Conservation (phyloP, 495 filamentous ascomycete species). For the Cercophora samala region DNA sequence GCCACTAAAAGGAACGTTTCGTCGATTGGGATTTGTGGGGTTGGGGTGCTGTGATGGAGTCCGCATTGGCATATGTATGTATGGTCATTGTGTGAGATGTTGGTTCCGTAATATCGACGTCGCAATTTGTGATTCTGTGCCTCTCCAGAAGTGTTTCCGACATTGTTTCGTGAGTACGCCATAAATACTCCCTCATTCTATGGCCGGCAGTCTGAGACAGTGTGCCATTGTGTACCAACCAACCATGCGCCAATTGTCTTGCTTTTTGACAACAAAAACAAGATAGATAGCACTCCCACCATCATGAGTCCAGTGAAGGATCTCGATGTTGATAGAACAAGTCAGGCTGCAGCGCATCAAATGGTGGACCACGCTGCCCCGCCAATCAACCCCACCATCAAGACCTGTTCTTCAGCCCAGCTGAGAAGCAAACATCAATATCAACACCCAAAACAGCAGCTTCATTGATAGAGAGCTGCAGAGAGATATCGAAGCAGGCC, state of each 20-base stretch:
- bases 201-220: background rate
- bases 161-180: background rate
- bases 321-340: background rate
- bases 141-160: slow-evolving; percentile 1
- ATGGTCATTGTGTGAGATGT: background rate
- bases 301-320: background rate
- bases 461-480: background rate
- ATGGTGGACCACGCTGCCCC: background rate
- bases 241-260: background rate
- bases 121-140: background rate
- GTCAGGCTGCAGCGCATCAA: background rate
- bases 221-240: background rate
- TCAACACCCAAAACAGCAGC: background rate
- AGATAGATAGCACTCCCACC: background rate
- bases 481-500: background rate
- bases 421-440: background rate
- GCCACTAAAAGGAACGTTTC: background rate
- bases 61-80: background rate
- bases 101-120: slow-evolving; percentile 1
- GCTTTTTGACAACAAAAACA: background rate
- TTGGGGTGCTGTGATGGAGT: background rate
- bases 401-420: background rate
- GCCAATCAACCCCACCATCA: background rate
- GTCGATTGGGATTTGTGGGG: background rate
- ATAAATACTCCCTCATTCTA: background rate